Conservation (phyloP, 192 early-diverging fungal species). For the Podila epicladia region DNA sequence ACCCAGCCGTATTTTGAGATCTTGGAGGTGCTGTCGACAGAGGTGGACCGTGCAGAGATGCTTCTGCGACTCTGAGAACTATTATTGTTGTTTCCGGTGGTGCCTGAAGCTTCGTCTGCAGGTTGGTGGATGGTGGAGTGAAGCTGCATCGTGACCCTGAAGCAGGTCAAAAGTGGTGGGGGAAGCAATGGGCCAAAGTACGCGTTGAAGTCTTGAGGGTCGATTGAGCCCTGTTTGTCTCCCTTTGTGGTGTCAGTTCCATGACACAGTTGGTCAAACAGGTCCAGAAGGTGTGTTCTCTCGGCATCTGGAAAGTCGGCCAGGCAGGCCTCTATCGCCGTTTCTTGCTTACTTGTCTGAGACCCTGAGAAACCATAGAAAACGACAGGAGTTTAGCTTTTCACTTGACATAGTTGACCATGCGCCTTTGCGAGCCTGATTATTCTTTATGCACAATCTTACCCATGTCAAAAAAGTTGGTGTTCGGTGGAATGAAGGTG, state of each 20-base stretch:
- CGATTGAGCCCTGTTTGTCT: constrained; percentile 15
- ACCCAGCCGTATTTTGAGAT: constrained; percentile 51
- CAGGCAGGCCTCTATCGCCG: constrained; percentile 32
- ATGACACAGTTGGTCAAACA: constrained; percentile 31
- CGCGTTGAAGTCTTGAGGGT: constrained; percentile 35
- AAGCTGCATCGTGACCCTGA: constrained; percentile 41
- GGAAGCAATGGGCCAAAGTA: constrained; percentile 30
- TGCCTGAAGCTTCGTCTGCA: constrained; percentile 2
- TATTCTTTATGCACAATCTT: no score
- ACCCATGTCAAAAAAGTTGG: no score
- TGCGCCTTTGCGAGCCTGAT: no score
- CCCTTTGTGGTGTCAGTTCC: neutral
- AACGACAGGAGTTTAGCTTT: neutral
- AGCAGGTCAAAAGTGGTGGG: constrained; percentile 34
- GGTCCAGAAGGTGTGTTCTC: constrained; percentile 11
- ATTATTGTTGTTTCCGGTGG: neutral
- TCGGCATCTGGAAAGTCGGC: constrained; percentile 42
- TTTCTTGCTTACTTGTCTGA: constrained; percentile 46
- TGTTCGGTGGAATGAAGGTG: no score
- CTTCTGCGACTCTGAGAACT: constrained; percentile 6
- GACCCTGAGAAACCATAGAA: constrained; percentile 14
- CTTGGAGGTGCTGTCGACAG: constrained; percentile 22
- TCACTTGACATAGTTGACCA: no score
- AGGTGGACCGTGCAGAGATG: constrained; percentile 23
- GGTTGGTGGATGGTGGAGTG: constrained; percentile 30